Evolutionary conservation across 768 basidiomycete species (phyloP).

Genomic region (Termitomyces sp.): DNA sequence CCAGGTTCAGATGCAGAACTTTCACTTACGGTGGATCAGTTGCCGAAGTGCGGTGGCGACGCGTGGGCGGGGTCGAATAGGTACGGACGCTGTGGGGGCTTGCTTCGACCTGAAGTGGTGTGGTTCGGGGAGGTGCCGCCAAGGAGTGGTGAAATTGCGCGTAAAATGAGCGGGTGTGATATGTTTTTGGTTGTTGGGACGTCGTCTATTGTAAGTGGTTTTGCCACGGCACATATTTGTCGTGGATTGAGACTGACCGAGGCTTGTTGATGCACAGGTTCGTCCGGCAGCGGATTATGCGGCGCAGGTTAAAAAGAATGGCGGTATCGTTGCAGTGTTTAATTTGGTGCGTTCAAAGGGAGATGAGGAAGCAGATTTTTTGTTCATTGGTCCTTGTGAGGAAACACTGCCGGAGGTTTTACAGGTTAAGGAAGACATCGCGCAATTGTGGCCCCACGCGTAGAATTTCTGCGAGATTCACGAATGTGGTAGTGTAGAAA

Average conservation of each 20-base stretch:
- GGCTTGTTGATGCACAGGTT: conserved; percentile 21
- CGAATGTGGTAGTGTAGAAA: background rate
- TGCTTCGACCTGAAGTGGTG: conserved; percentile 38
- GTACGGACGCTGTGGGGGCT: conserved; percentile 29
- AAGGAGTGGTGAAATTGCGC: conserved; percentile 30
- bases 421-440: conserved; percentile 16
- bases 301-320: conserved; percentile 25
- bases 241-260: background rate
- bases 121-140: conserved; percentile 43
- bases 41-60: conserved; percentile 26
- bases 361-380: conserved; percentile 40
- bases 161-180: conserved; percentile 30
- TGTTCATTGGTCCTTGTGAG: conserved; percentile 48
- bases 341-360: conserved; percentile 31
- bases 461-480: background rate
- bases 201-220: conserved; percentile 32
- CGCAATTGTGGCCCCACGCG: conserved; percentile 5
- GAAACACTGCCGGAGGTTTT: conserved; percentile 37
- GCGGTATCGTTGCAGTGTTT: conserved; percentile 38
- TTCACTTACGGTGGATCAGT: conserved; percentile 20
- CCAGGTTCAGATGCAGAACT: conserved; percentile 4
- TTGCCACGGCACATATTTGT: background rate
- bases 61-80: conserved; percentile 22
- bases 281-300: conserved; percentile 33
- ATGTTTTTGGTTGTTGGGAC: conserved; percentile 43